A percentile compares a stretch with the other conserved stretches of the same genome.
These are phyloP conservation scores for Penicillium samsonianum DNA, from an alignment of 495 filamentous ascomycete species.

Conservation along the genomic window DNA sequence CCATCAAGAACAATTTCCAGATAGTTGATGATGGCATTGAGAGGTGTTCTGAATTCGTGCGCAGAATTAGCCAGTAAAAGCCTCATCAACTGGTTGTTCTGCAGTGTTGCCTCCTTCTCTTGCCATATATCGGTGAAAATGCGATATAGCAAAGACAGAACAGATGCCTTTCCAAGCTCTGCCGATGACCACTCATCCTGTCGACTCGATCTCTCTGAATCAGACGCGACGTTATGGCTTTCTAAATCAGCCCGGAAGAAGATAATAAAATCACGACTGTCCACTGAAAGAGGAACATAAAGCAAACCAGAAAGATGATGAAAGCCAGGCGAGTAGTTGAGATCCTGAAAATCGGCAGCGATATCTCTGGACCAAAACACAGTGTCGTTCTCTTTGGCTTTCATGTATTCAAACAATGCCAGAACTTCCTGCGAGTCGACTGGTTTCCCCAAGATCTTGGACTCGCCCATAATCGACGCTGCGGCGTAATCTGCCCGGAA, in stretches of 20 bases:
- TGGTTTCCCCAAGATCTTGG: constrained; percentile 75
- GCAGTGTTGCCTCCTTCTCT: constrained; percentile 79
- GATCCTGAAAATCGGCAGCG: constrained; percentile 72
- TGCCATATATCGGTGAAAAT: constrained; percentile 87
- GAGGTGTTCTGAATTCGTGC: constrained; percentile 85
- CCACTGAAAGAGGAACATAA: constrained; percentile 71
- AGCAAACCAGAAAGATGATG: constrained; percentile 71
- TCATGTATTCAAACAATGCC: constrained; percentile 78
- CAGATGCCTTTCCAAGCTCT: constrained; percentile 77
- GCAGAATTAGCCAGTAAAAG: constrained; percentile 84
- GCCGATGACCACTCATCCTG: constrained; percentile 39
- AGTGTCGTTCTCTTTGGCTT: constrained; percentile 66
- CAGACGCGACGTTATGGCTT: background rate
- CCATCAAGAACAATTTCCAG: constrained; percentile 88
- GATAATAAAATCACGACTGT: constrained; percentile 81
- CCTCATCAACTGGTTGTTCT: constrained; percentile 74
- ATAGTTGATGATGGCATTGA: constrained; percentile 95
- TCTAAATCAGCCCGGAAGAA: constrained; percentile 60
- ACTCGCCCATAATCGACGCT: constrained; percentile 76
- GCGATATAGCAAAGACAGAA: constrained; percentile 83
- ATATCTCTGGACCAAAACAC: constrained; percentile 75
- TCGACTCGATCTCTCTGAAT: background rate
- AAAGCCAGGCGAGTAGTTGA: constrained; percentile 77
- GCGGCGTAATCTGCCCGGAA: constrained; percentile 72
- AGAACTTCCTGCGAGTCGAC: constrained; percentile 76